Percentiles rank a stretch among this genome's conserved stretches.
These are phyloP conservation scores for Didymella glomerata DNA, from an alignment of 2,329 filamentous ascomycete genomes.

Conservation along the genomic window DNA sequence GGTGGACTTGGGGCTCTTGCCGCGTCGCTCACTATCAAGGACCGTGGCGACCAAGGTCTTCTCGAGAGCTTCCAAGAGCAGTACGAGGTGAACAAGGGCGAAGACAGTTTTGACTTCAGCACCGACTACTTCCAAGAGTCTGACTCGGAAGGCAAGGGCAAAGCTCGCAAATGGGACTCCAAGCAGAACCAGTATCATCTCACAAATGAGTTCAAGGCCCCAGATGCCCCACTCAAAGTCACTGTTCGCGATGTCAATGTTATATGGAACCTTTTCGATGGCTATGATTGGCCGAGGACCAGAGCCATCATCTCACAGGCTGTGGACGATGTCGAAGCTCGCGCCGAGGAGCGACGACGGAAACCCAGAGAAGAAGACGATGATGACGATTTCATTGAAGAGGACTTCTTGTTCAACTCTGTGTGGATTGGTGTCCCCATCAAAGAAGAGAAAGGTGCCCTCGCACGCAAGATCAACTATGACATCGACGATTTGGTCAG, in stretches of 20 bases:
- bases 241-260: constrained; percentile 86
- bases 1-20: constrained; percentile 50
- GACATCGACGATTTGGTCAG: constrained; percentile 85
- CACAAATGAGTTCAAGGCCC: constrained; percentile 67
- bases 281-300: constrained; percentile 94
- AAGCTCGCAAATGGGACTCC: constrained; percentile 83
- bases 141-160: constrained; percentile 67
- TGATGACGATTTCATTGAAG: constrained; percentile 72
- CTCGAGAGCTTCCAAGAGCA: constrained; percentile 63
- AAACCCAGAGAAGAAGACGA: constrained; percentile 70
- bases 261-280: constrained; percentile 98
- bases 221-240: constrained; percentile 76
- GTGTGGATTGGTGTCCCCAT: constrained; percentile 95
- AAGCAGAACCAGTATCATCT: constrained; percentile 76
- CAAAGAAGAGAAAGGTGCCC: constrained; percentile 82
- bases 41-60: constrained; percentile 50
- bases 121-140: constrained; percentile 77
- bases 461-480: constrained; percentile 84
- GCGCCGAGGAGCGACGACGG: constrained; percentile 76
- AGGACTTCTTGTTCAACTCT: constrained; percentile 97
- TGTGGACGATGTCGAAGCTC: constrained; percentile 85
- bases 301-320: constrained; percentile 86
- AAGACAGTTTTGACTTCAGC: constrained; percentile 73
- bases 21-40: constrained; percentile 40
- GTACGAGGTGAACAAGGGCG: constrained; percentile 63